Conservation (phyloP, 2,329 filamentous ascomycete genomes). For the Tolypocladium amazonense region DNA sequence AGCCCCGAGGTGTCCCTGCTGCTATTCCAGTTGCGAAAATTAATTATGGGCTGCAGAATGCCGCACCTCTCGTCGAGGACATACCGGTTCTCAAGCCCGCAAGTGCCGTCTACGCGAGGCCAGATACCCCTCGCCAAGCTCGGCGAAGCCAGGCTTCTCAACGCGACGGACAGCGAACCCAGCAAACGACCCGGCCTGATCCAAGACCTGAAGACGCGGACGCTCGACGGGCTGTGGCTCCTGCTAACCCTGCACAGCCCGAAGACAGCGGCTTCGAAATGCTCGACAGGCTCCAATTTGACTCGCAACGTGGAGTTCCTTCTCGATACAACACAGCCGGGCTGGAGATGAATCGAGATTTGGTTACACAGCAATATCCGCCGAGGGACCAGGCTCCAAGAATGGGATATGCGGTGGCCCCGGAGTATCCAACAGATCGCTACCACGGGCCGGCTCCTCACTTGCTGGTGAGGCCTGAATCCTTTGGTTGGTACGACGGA, state of each 20-base stretch:
- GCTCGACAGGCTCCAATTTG: neutral
- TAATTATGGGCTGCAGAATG: neutral
- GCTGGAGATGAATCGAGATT: neutral
- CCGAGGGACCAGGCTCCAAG: neutral
- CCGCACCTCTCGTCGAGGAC: neutral
- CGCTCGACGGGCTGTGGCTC: neutral
- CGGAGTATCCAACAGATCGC: neutral
- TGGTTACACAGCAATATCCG: neutral
- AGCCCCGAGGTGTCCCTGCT: neutral
- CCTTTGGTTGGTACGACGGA: neutral
- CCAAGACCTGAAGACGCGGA: neutral
- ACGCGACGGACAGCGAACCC: neutral
- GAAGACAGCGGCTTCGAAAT: neutral
- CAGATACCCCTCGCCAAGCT: neutral
- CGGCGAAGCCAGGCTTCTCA: neutral
- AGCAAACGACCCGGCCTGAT: neutral
- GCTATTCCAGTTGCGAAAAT: neutral
- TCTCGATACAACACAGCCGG: neutral
- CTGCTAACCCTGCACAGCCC: neutral
- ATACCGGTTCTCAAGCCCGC: slow-evolving; percentile 15
- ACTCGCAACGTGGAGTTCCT: neutral
- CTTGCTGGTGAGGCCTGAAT: neutral
- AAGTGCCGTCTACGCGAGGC: slow-evolving; percentile 19
- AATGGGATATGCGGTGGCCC: neutral
- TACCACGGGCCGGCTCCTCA: neutral